A percentile compares a stretch with the other conserved stretches of the same genome.
These are phyloP conservation scores for Euphorbia tirucalli DNA, from an alignment of 345 rosid species.

Conservation along the genomic window DNA sequence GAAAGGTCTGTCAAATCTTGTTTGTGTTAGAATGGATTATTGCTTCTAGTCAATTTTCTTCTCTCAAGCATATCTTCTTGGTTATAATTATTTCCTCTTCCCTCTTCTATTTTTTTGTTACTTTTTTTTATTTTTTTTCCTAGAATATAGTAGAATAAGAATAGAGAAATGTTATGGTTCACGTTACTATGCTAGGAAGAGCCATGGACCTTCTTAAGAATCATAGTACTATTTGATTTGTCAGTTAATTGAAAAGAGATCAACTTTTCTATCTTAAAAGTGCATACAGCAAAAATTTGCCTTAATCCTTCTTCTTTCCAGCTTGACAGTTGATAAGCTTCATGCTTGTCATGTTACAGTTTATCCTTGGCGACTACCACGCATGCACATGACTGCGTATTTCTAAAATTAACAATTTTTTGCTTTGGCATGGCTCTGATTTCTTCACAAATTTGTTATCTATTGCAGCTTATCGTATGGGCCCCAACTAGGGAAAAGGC, in stretches of 20 bases:
- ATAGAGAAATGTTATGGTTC: background rate
- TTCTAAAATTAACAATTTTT: conserved; percentile 2
- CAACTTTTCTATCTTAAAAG: too few relatives aligned
- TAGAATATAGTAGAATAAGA: background rate
- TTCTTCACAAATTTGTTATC: conserved; percentile 11
- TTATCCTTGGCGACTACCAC: background rate
- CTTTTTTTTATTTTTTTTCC: background rate
- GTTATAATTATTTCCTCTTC: too few relatives aligned
- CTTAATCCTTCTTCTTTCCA: background rate
- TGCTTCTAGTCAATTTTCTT: too few relatives aligned
- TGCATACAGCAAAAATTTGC: background rate
- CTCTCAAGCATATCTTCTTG: too few relatives aligned
- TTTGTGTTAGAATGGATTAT: background rate
- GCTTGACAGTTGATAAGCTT: background rate
- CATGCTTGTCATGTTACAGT: background rate
- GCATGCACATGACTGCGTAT: background rate
- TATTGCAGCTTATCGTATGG: conserved; percentile 88
- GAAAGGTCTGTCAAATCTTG: conserved; percentile 60
- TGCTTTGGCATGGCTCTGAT: conserved; percentile 15
- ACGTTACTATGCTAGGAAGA: background rate
- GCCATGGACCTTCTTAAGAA: too few relatives aligned
- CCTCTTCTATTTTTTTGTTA: too few relatives aligned
- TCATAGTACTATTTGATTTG: background rate
- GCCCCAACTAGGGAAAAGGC: conserved; percentile 99
- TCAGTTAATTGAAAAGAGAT: too few relatives aligned